Evolutionary conservation across 768 basidiomycete species (phyloP).

Genomic region (Basidioascus undulatus): DNA sequence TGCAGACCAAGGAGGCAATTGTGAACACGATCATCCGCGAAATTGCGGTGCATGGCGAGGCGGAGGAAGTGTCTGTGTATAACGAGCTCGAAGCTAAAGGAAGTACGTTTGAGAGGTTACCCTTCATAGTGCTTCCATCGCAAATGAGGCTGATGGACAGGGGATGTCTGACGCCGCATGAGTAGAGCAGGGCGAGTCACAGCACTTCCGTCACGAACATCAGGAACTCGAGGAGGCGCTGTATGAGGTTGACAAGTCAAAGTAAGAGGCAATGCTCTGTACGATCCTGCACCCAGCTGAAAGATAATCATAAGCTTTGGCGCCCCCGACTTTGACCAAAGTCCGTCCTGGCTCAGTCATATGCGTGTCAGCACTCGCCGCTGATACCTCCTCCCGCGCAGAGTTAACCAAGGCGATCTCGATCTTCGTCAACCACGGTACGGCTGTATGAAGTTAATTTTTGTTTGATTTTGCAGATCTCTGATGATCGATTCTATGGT

Average conservation of each 20-base stretch:
- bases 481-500: too few relatives aligned
- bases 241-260: constrained; percentile 3
- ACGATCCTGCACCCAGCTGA: too few relatives aligned
- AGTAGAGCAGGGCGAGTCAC: not conserved
- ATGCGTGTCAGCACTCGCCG: too few relatives aligned
- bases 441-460: too few relatives aligned
- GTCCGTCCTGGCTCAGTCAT: too few relatives aligned
- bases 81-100: not conserved
- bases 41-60: constrained; percentile 5
- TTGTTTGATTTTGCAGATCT: too few relatives aligned
- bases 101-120: not conserved
- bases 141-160: not conserved
- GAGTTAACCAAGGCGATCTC: constrained; percentile 3
- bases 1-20: not conserved
- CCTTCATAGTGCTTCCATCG: not conserved
- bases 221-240: constrained; percentile 3
- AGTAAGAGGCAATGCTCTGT: too few relatives aligned
- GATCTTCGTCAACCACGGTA: constrained; percentile 4
- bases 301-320: too few relatives aligned
- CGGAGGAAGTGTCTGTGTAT: constrained; percentile 4
- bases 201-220: constrained; percentile 2
- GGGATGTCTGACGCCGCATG: too few relatives aligned
- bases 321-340: not conserved
- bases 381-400: too few relatives aligned
- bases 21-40: constrained; percentile 3